Conservation (phyloP, 768 basidiomycete species). For the Termitomyces sp. region DNA sequence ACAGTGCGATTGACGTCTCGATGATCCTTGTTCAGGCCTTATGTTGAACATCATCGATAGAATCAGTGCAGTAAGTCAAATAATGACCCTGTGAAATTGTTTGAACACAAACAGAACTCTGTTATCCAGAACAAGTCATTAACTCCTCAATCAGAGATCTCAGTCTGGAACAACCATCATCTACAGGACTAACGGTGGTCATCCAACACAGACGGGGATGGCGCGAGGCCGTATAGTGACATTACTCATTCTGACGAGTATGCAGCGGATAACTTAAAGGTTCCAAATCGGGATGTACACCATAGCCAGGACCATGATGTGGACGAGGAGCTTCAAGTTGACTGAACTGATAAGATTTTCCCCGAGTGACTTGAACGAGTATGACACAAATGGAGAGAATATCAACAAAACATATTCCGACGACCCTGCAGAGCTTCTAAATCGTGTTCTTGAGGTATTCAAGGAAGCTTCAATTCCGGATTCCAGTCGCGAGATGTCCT, state of each 20-base stretch:
- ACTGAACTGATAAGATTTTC: not conserved
- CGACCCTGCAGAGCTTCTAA: not conserved
- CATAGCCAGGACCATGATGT: not conserved
- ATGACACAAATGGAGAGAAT: too few species aligned
- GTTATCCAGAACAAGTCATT: not conserved
- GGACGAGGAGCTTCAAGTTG: not conserved
- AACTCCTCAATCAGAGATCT: not conserved
- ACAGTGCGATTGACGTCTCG: not conserved
- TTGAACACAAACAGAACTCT: not conserved
- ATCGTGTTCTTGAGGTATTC: not conserved
- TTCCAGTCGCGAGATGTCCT: not conserved
- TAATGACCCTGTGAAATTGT: not conserved
- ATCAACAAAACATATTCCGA: not conserved
- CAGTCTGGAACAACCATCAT: not conserved
- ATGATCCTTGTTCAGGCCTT: not conserved
- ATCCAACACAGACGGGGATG: not conserved
- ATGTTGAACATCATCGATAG: not conserved
- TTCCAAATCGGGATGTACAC: not conserved
- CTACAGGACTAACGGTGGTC: not conserved
- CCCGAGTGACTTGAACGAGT: not conserved
- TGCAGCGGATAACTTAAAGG: not conserved
- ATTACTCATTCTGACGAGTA: not conserved
- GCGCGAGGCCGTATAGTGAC: not conserved
- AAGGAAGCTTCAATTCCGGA: not conserved
- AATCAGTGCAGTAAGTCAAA: not conserved